A percentile compares a stretch with the other conserved stretches of the same genome.
These are phyloP conservation scores for Termitomyces sp. DNA, from an alignment of 768 basidiomycete genomes.

Conservation along the genomic window DNA sequence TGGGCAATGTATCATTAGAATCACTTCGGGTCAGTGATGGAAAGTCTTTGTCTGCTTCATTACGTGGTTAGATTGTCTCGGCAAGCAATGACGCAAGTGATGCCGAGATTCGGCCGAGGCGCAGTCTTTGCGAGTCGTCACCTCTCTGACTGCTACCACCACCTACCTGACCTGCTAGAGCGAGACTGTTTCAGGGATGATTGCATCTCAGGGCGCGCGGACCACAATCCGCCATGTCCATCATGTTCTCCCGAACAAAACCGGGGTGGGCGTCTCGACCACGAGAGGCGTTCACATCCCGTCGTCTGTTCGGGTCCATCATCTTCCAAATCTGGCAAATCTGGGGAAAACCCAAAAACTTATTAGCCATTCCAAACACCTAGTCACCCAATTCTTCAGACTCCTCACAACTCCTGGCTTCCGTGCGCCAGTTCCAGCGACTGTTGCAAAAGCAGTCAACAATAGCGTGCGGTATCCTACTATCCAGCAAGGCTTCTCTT, in stretches of 20 bases:
- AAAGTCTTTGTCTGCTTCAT: not conserved
- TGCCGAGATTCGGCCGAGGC: not conserved
- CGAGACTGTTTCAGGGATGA: slow-evolving; percentile 13
- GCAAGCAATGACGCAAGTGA: slow-evolving; percentile 6
- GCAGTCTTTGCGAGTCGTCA: not conserved
- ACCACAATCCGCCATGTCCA: slow-evolving; percentile 32
- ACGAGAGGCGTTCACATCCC: slow-evolving; percentile 40
- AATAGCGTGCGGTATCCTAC: slow-evolving; percentile 27
- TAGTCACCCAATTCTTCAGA: slow-evolving; percentile 49
- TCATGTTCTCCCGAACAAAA: slow-evolving; percentile 22
- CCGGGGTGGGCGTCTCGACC: slow-evolving; percentile 17
- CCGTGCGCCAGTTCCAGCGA: slow-evolving; percentile 22
- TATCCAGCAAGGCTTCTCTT: slow-evolving; percentile 53
- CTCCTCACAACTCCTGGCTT: slow-evolving; percentile 54
- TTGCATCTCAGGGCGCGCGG: slow-evolving; percentile 41
- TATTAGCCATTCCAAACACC: slow-evolving; percentile 45
- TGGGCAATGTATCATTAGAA: too few relatives aligned
- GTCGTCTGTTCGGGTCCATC: slow-evolving; percentile 28
- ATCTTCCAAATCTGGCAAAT: slow-evolving; percentile 18
- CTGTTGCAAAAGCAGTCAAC: slow-evolving; percentile 20
- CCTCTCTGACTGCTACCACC: not conserved
- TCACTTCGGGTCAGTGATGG: too few relatives aligned
- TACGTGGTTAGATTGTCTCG: not conserved
- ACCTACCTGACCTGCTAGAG: not conserved
- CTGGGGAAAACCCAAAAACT: slow-evolving; percentile 35